A percentile compares a stretch with the other conserved stretches of the same genome.
Evolutionary conservation across 225 moss, liverwort and hornwort genomes (phyloP).

Genomic region (Bryum argenteum): DNA sequence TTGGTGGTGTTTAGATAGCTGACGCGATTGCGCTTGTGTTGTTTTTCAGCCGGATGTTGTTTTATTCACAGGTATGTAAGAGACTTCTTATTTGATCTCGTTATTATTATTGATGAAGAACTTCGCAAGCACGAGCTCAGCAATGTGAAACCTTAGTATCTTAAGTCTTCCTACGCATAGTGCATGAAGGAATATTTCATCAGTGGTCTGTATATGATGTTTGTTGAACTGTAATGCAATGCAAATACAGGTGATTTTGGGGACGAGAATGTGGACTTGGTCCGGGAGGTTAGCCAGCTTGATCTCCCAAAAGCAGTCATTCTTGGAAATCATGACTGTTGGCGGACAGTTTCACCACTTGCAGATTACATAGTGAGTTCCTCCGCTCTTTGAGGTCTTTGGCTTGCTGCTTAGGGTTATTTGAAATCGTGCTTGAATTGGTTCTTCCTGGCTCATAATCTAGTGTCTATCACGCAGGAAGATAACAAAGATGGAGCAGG

Average conservation of each 20-base stretch:
- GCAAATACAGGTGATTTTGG: constrained; percentile 79
- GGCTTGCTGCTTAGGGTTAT: neutral
- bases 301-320: constrained; percentile 75
- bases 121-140: constrained; percentile 5
- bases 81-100: neutral
- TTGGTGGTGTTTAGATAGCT: constrained; percentile 17
- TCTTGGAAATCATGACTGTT: constrained; percentile 97
- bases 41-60: constrained; percentile 82
- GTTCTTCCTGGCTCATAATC: constrained; percentile 18
- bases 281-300: constrained; percentile 67
- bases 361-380: constrained; percentile 26
- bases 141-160: neutral
- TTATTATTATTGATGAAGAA: constrained; percentile 8
- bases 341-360: constrained; percentile 64
- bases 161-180: neutral
- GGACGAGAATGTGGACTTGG: constrained; percentile 78
- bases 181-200: neutral
- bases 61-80: constrained; percentile 77
- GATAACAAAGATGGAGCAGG: constrained; percentile 25
- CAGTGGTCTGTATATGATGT: neutral
- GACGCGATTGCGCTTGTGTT: constrained; percentile 27
- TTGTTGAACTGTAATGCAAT: neutral
- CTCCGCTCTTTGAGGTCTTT: constrained; percentile 10
- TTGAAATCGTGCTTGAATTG: constrained; percentile 8
- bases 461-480: constrained; percentile 32